These are phyloP conservation scores for Penicillium thymicola DNA, from an alignment of 2,329 filamentous ascomycete genomes.

Conservation along the genomic window DNA sequence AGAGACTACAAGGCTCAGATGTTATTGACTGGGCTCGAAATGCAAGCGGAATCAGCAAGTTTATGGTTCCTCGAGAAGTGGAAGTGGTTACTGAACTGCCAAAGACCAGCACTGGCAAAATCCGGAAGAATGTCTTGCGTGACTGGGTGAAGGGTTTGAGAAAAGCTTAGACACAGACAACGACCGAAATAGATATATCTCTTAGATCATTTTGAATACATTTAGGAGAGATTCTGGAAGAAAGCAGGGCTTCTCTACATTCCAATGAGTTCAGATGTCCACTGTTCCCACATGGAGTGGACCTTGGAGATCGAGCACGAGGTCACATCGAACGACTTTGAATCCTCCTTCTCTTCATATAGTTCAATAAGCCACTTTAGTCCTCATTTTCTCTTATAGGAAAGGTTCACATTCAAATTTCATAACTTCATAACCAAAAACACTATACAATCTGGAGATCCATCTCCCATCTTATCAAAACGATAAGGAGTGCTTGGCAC, in stretches of 20 bases:
- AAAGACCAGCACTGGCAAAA: constrained; percentile 95
- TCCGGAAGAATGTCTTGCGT: constrained; percentile 89
- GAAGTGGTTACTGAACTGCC: constrained; percentile 84
- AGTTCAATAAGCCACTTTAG: background rate
- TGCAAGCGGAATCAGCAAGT: constrained; percentile 76
- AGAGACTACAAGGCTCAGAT: constrained; percentile 59
- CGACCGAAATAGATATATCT: background rate
- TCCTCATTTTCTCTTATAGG: background rate
- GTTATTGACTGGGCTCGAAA: constrained; percentile 84
- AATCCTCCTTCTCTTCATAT: background rate
- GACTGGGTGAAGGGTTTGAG: constrained; percentile 69
- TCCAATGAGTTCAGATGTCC: constrained; percentile 7
- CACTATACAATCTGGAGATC: background rate
- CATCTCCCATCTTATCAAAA: constrained; percentile 18
- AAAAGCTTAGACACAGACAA: background rate
- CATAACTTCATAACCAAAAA: background rate
- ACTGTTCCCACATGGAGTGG: background rate
- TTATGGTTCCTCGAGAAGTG: constrained; percentile 75
- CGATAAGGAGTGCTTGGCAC: constrained; percentile 24
- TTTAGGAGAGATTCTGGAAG: background rate
- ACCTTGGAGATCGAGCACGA: constrained; percentile 8
- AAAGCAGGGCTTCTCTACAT: constrained; percentile 2
- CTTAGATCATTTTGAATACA: background rate
- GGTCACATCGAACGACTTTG: constrained; percentile 10
- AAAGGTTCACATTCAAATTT: background rate